Evolutionary conservation across 2,329 filamentous ascomycete species (phyloP).

Genomic region (Elsinoe perseae): DNA sequence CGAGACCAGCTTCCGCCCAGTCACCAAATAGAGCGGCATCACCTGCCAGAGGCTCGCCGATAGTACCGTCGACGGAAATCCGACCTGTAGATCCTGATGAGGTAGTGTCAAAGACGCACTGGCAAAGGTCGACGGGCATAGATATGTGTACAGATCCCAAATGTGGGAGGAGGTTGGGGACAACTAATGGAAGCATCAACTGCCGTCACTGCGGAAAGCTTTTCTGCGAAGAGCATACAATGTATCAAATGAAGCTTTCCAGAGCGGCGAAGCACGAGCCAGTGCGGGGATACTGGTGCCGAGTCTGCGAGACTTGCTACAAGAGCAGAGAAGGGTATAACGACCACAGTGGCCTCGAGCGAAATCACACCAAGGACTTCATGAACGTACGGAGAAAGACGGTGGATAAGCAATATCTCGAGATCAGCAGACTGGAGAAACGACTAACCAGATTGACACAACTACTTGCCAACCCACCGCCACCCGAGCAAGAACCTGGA

Average conservation of each 20-base stretch:
- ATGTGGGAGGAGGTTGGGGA: constrained; percentile 71
- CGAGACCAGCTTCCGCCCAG: constrained; percentile 31
- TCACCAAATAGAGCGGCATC: constrained; percentile 23
- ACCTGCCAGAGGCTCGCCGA: constrained; percentile 29
- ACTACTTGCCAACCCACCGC: constrained; percentile 66
- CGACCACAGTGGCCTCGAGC: constrained; percentile 55
- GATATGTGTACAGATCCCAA: constrained; percentile 82
- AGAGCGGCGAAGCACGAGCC: constrained; percentile 84
- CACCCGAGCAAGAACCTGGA: constrained; percentile 50
- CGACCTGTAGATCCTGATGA: constrained; percentile 68
- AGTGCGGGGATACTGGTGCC: constrained; percentile 80
- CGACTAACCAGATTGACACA: constrained; percentile 83
- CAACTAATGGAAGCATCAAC: constrained; percentile 77
- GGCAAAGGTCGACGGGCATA: constrained; percentile 68
- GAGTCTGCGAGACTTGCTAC: constrained; percentile 98
- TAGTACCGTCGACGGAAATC: constrained; percentile 30
- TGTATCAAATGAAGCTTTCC: constrained; percentile 99
- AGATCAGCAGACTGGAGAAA: constrained; percentile 85
- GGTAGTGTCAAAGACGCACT: constrained; percentile 77
- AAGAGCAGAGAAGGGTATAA: constrained; percentile 95
- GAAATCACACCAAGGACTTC: constrained; percentile 68
- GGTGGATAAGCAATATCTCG: constrained; percentile 77
- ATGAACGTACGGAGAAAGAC: constrained; percentile 61
- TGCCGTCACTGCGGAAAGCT: constrained; percentile 87
- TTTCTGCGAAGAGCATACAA: constrained; percentile 96